Percentiles rank a stretch among this genome's conserved stretches.
Evolutionary conservation across 192 early-diverging fungal species (phyloP).

Genomic region (Coemansia sp.): DNA sequence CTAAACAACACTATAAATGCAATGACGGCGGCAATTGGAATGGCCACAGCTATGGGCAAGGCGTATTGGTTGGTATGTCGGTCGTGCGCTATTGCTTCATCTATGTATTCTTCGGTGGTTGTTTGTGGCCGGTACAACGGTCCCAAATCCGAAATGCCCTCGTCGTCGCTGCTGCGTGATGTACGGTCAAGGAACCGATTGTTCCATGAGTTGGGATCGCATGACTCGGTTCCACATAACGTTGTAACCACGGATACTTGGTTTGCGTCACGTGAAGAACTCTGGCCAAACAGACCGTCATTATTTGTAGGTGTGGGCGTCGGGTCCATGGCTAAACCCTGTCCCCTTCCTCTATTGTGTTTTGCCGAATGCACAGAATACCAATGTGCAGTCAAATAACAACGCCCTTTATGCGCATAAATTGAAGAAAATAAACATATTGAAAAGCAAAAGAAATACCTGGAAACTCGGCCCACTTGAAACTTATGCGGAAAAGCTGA

Average conservation of each 20-base stretch:
- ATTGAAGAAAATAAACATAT: neutral
- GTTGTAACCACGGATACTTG: slow-evolving; percentile 18
- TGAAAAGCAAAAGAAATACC: slow-evolving; percentile 1
- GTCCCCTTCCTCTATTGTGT: neutral
- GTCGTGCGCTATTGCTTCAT: neutral
- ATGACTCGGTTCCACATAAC: slow-evolving; percentile 14
- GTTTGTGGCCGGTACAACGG: slow-evolving; percentile 12
- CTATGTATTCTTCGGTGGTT: neutral
- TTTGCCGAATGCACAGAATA: neutral
- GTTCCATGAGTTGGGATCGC: slow-evolving; percentile 11
- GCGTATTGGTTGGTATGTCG: neutral
- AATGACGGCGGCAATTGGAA: slow-evolving; percentile 1
- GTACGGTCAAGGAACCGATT: slow-evolving; percentile 11
- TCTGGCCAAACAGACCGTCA: neutral
- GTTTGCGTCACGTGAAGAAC: slow-evolving; percentile 3
- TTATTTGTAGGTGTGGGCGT: neutral
- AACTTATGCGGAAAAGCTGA: neutral
- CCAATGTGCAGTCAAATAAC: neutral
- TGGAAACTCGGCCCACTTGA: neutral
- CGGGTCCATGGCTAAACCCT: neutral
- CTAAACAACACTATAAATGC: neutral
- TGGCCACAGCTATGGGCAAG: slow-evolving; percentile 5
- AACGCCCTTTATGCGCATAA: neutral
- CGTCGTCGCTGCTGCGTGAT: neutral
- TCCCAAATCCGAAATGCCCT: slow-evolving; percentile 2